Evolutionary conservation across 257 asterid species (phyloP), one percentile per base, ranked within the genome.

Genomic region (Primulina huaijiensis): DNA sequence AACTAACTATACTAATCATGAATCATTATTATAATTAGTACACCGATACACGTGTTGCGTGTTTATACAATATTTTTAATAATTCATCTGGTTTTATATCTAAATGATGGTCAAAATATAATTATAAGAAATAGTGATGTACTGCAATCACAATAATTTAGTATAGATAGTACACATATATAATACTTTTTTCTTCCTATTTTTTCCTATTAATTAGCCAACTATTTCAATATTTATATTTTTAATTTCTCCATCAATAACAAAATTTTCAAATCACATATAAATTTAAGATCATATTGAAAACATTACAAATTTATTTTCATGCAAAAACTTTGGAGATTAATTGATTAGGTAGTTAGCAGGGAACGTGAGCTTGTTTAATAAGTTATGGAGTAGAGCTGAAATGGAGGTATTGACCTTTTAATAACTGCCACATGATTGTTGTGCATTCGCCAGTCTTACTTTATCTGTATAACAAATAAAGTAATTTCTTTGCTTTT

Each of bases 401-500:
- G 62, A 21, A 62, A 23, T 17, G 53, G 30, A 61, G 76, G 40
- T 50, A 72, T 74, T 69, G 68, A 52, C 12, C 74, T 50, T 81
- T 81, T 82, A 78, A 76, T 80, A 82, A 86, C 85, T 76, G 80
- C 89, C 89, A 80, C 89, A 78, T 68, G 92, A 84, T 78, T 77
- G 60, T 69, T 73, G 84, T 70, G 82, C 71, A 76, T 59, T 64
- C 67, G 82, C 76, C 74, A 2, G 60, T 53, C 72, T 72, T 73
- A 67, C 65, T 75, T 75, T 72, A 72, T 64, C 71, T 46, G 70
- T 17, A 37, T 67, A 67, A 29, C 33, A 62, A 61, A 67, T 56
- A 21, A 62, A 52, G 52, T n/a, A 2, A 4, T 75, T 67, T 74
- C 21, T 21, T 50, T 50, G 21, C 20, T 12, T 60, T 55, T 59